These are phyloP conservation scores for Climacium dendroides DNA, from an alignment of 225 moss, liverwort and hornwort genomes.

Conservation along the genomic window DNA sequence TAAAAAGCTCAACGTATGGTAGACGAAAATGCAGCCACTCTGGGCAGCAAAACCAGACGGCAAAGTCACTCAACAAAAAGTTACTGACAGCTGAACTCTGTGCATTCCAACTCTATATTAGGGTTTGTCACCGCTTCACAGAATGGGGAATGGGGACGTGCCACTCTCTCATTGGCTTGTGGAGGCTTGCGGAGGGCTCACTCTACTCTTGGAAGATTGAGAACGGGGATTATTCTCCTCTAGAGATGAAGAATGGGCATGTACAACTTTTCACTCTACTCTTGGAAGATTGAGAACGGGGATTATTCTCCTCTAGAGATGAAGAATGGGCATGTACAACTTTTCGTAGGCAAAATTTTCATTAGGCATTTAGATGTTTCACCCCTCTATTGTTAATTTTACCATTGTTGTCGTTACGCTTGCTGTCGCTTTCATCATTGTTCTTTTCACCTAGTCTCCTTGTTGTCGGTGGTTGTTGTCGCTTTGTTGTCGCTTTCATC, in stretches of 20 bases:
- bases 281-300: no score
- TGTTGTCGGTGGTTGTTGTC: no score
- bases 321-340: not conserved
- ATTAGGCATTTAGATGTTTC: rapidly evolving
- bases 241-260: not conserved
- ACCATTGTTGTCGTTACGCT: rapidly evolving
- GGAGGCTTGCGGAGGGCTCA: no score
- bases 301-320: not conserved
- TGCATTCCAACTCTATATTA: not conserved
- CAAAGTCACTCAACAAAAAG: not conserved
- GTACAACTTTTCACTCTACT: not conserved
- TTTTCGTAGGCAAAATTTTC: not conserved
- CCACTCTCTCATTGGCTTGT: no score
- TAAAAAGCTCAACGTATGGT: not conserved
- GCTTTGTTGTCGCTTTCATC: no score
- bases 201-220: no score
- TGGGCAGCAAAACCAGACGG: not conserved
- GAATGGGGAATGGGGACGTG: no score
- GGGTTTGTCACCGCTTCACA: no score
- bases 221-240: no score
- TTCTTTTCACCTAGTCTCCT: not conserved
- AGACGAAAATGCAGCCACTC: not conserved
- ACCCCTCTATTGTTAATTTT: no score
- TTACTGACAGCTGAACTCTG: not conserved
- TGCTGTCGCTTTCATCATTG: no score